Percentiles rank a stretch among this genome's conserved stretches.
phyloP scores from a whole-genome alignment of 352 stramenopile species.

The Globisporangium cylindrosporum region DNA sequence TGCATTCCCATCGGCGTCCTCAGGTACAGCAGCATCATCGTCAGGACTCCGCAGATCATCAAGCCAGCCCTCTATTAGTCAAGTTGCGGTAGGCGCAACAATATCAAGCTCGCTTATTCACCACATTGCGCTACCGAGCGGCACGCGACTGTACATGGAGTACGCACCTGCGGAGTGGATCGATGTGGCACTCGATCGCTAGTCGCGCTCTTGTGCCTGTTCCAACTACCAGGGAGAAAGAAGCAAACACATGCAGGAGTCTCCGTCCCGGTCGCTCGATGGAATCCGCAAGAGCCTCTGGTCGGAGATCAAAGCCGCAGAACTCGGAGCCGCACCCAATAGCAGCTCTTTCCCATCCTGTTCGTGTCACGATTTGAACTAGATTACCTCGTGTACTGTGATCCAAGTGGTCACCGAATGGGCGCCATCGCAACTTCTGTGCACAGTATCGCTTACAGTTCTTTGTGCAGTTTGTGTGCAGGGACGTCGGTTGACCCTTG shows the following conservation, averaged over 20 bases:
- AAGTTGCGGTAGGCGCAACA: slow-evolving; percentile 13
- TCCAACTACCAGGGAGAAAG: slow-evolving; percentile 34
- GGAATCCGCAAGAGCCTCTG: slow-evolving; percentile 47
- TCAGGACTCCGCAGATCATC: slow-evolving; percentile 9
- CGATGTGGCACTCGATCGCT: slow-evolving; percentile 61
- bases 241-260: slow-evolving; percentile 26
- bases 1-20: slow-evolving; percentile 11
- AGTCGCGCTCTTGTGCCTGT: slow-evolving; percentile 62
- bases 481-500: too few species aligned
- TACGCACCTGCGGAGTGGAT: slow-evolving; percentile 65
- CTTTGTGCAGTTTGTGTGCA: too few species aligned
- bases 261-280: slow-evolving; percentile 50
- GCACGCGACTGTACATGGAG: slow-evolving; percentile 50
- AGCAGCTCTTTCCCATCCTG: neutral
- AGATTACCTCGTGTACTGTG: too few species aligned
- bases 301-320: slow-evolving; percentile 37
- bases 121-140: slow-evolving; percentile 14
- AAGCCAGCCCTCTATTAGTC: slow-evolving; percentile 5
- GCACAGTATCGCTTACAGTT: too few species aligned
- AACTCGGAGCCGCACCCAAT: neutral
- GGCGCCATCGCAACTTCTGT: too few species aligned
- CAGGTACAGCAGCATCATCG: neutral
- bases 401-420: too few species aligned
- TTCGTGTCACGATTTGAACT: too few species aligned
- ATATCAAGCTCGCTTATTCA: slow-evolving; percentile 17